Base-by-base conservation (phyloP, 78 protist genomes). In the Dictyostelium brefeldianum region DNA sequence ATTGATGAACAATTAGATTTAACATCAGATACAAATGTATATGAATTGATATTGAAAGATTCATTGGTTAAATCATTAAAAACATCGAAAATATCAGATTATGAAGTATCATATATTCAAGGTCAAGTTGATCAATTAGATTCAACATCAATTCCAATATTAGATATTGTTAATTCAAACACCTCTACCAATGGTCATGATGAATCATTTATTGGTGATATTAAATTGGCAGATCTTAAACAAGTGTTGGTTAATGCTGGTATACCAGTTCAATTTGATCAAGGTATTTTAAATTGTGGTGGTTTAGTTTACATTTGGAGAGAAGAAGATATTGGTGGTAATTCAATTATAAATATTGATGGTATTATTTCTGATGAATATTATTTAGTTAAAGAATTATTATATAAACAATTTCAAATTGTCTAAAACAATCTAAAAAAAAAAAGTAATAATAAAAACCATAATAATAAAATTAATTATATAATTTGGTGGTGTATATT, bases 1-100 rank as follows among this genome's bases (percentile, higher is more conserved):
- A 25, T 75, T 43, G 51, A 36, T 43, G 27, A 92, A 27, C 17
- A 50, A 14, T 41, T 92, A 2, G 91, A 92, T 46, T 47, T 92
- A 15, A 90, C 95, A 3, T 81, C 89, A 14, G 95, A 79, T 27
- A 90, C 95, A 8, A 78, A 81, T 90, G 95, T 90, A 14, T 90
- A 79, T 79, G 81, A 79, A 25, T 77, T 90, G 14, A 20, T 82
- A 4, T 20, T 90, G 3, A 90, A 79, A 53, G 95, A 90, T 82
- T 47, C 78, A n/a, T 75, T 90, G 18, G 47, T 74, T 8, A 82
- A 57, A 36, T 41, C 83, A 17, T 53, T 90, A 46, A 54, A 51
- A 48, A 10, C 83, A 20, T 79, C 89, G 69, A 90, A 79, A 78
- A 18, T 87, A 41, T 46, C 51, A 50, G 93, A 64, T 31, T 87